These are phyloP conservation scores for Rachicladosporium sp. DNA, from an alignment of 2,329 filamentous ascomycete species.

Conservation along the genomic window DNA sequence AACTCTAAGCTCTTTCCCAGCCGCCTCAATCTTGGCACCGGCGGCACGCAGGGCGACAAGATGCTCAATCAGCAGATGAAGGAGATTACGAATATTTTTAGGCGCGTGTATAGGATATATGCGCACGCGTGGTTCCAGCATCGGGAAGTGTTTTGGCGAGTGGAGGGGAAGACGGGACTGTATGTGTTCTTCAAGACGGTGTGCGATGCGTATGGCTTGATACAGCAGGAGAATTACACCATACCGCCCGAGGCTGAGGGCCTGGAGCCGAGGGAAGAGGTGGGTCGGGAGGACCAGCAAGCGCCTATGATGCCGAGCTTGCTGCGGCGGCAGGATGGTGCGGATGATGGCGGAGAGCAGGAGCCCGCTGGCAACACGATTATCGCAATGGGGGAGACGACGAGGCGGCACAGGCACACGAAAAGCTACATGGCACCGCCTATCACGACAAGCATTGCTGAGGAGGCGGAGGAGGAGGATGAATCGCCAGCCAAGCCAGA, in stretches of 20 bases:
- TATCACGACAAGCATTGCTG: constrained; percentile 71
- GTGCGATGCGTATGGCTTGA: constrained; percentile 78
- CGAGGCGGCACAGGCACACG: constrained; percentile 71
- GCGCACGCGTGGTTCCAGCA: constrained; percentile 99
- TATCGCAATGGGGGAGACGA: constrained; percentile 53
- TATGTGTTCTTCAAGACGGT: constrained; percentile 97
- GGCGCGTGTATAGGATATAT: constrained; percentile 89
- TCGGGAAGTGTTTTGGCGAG: constrained; percentile 84
- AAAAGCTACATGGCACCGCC: constrained; percentile 61
- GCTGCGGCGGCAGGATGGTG: constrained; percentile 22
- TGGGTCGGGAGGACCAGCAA: constrained; percentile 6
- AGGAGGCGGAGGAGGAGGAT: constrained; percentile 53
- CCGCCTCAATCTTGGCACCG: constrained; percentile 49
- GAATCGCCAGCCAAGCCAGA: constrained; percentile 13
- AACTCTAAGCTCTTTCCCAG: constrained; percentile 93
- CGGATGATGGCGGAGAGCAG: constrained; percentile 6
- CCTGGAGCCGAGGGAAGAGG: constrained; percentile 38
- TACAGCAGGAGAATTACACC: constrained; percentile 91
- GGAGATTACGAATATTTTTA: constrained; percentile 89
- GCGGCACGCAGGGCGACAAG: constrained; percentile 17
- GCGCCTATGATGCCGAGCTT: constrained; percentile 18
- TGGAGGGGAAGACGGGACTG: constrained; percentile 79
- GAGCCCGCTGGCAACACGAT: constrained; percentile 30
- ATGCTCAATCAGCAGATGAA: constrained; percentile 49
- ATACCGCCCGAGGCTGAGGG: constrained; percentile 88